Base-by-base conservation (phyloP, 2,329 filamentous ascomycete species). In the Fusarium sp. region DNA sequence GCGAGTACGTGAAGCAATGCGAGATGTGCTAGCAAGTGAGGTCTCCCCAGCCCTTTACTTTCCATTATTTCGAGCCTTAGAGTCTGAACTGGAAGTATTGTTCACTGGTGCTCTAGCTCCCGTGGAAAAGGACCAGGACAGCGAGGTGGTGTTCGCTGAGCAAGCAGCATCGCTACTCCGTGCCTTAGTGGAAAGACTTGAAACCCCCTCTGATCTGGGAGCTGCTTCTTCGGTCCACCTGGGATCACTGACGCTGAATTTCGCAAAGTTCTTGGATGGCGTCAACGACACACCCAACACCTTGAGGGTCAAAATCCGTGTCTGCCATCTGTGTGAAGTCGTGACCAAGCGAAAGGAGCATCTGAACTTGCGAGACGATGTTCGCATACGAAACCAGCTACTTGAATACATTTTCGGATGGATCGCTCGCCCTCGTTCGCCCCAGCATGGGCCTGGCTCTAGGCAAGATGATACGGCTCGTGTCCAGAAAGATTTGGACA, bases 321-420 rank as follows among this genome's bases (percentile, higher is more conserved):
- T 91, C 43, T 92, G 90, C 72, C 88, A 91, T 70, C 78, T 92
- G 10, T 90, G 86, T 63, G 90, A 92, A 70, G 85, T 86, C 6
- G 86, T 92, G 34, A 90, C 86, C 15, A 87, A 86, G 76, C 86
- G 89, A 69, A 92, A 91, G 72, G 90, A 92, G 72, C 86, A 91
- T 53, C 80, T 92, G 44, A 92, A 91, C 70, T 80, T 92, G 13
- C 85, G 90, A 53, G 89, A 92, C 71, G 90, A 92, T 75, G 87
- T 92, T 41, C 86, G 89, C 29, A 90, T 91, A 72, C 83, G 90
- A 56, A 92, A 92, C 68, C 89, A 91, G 73, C 81, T 92, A 16
- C 81, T 92, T 13, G 90, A 91, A 75, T 88, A 89, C 62, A 87
- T 91, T 38, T 91, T 91, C 67, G 85, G 87, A 63, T 92, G 90